Conservation (phyloP, 768 basidiomycete genomes). For the Russula sp. region DNA sequence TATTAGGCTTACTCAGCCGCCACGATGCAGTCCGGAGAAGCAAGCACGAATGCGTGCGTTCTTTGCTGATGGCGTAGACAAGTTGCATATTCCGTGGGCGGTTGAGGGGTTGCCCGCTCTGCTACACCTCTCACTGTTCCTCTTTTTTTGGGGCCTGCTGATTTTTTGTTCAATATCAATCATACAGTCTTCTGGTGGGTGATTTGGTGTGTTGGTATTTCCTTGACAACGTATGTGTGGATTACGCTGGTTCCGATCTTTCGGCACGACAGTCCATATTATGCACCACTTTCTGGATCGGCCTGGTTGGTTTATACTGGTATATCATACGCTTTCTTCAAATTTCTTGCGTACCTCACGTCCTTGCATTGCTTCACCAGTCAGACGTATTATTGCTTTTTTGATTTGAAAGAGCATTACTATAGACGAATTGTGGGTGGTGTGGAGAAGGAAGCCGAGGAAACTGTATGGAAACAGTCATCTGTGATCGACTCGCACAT, state of each 20-base stretch:
- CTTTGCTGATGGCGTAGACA: neutral
- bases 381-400: neutral
- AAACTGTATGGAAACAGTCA: neutral
- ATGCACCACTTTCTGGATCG: neutral
- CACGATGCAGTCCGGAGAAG: neutral
- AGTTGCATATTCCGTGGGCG: neutral
- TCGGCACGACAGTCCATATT: no score
- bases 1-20: neutral
- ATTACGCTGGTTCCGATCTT: neutral
- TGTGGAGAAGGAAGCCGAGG: neutral
- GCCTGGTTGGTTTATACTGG: neutral
- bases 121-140: neutral
- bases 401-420: neutral
- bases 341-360: neutral
- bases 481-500: neutral
- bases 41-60: neutral
- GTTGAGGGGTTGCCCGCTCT: neutral
- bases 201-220: no score
- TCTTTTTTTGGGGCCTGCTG: neutral
- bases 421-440: neutral
- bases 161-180: neutral
- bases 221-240: no score
- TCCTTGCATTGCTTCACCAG: neutral
- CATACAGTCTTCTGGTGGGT: neutral
- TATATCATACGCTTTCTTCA: neutral